Conservation (phyloP, 1,284 basidiomycete genomes). For the Ustilago curta region DNA sequence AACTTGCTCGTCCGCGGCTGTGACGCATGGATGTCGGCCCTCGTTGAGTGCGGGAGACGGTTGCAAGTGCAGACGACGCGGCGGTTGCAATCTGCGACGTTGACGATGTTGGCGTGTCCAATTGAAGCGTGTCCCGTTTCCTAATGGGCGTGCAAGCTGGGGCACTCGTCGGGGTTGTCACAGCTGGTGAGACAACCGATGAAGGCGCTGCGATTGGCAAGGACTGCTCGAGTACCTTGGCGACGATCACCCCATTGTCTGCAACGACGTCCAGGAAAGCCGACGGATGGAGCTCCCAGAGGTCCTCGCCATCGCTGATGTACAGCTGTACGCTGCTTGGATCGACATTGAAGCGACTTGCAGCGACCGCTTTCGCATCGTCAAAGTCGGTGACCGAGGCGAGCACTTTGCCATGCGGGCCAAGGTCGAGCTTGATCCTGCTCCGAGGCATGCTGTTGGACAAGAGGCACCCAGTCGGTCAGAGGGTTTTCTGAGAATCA, state of each 20-base stretch:
- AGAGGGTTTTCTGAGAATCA: too few relatives aligned
- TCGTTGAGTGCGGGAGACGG: not conserved
- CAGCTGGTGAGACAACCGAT: not conserved
- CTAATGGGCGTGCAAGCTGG: not conserved
- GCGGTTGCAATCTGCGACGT: not conserved
- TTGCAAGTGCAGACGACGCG: not conserved
- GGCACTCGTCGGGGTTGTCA: not conserved
- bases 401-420: constrained; percentile 42
- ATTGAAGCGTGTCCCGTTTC: not conserved
- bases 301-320: constrained; percentile 38
- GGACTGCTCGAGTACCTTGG: constrained; percentile 8
- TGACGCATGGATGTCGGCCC: not conserved
- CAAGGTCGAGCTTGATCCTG: constrained; percentile 49
- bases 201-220: too few relatives aligned
- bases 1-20: constrained; percentile 14
- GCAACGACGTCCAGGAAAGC: constrained; percentile 44
- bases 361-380: constrained; percentile 36
- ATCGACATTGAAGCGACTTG: constrained; percentile 24
- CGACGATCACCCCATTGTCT: constrained; percentile 40
- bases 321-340: constrained; percentile 29
- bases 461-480: too few relatives aligned
- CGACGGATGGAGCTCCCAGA: constrained; percentile 45
- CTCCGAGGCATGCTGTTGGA: constrained; percentile 13
- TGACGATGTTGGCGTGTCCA: not conserved
- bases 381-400: constrained; percentile 38